These are phyloP conservation scores for Acanthamoeba culbertsoni DNA, from an alignment of 208 protist species.

Conservation along the genomic window DNA sequence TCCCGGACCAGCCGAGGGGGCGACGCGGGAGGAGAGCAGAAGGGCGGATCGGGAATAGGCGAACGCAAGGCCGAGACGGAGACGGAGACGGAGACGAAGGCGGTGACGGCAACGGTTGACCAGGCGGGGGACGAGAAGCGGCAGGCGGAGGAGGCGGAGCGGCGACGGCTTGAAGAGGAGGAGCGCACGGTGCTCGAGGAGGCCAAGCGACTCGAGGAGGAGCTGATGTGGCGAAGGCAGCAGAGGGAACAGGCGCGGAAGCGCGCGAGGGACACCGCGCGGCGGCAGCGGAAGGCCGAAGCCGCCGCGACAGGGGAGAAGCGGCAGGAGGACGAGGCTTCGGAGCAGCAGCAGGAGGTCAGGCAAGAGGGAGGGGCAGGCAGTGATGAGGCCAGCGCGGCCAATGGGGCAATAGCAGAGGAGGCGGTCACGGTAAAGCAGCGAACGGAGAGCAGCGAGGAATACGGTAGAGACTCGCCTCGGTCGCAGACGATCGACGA, in stretches of 20 bases:
- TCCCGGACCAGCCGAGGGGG: too few species aligned
- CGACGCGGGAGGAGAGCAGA: too few species aligned
- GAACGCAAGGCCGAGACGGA: background rate
- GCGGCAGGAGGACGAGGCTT: background rate
- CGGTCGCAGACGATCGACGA: too few species aligned
- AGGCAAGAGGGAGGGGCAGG: too few species aligned
- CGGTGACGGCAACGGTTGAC: background rate
- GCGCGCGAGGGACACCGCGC: background rate
- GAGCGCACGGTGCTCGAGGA: conserved; percentile 11
- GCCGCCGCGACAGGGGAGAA: background rate
- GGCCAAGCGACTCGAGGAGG: background rate
- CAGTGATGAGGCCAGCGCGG: background rate
- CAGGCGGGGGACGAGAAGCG: background rate
- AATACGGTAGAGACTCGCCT: too few species aligned
- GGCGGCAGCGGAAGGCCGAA: background rate
- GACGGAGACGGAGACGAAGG: background rate
- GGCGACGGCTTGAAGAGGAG: background rate
- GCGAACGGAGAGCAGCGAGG: too few species aligned
- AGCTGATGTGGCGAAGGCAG: background rate
- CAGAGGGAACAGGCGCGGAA: background rate
- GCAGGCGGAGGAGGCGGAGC: background rate
- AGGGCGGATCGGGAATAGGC: background rate
- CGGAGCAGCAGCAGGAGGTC: background rate
- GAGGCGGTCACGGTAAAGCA: background rate
- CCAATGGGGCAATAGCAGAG: background rate